Evolutionary conservation across 129 eudicot species (phyloP), one percentile per base, ranked within the genome.

Genomic region (Flaveria trinervia): DNA sequence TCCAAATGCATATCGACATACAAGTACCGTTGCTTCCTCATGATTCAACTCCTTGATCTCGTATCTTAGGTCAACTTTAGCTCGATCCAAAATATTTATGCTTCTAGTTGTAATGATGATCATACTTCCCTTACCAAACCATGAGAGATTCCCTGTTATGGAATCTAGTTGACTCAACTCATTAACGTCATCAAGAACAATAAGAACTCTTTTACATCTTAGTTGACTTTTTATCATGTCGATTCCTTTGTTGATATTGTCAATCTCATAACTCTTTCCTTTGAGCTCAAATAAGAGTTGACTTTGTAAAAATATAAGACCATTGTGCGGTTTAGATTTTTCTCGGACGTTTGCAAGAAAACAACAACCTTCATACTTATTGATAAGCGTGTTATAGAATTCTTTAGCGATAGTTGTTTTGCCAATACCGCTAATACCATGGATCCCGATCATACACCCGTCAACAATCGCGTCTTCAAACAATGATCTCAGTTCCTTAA

Each of bases 381-480:
- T 10, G 6, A 22, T 2, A 59, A 59, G 15, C 3, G 65, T 59
- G 9, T 59, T 59, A 59, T 59, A 59, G 1, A 59, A 59, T 10
- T 59, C 65, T 59, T 59, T 59, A 59, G 6, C 65, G 5, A 59
- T 59, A 59, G 65, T 59, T 22, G 65, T 59, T 59, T 59, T 59
- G 33, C 65, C 65, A 59, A 59, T 59, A 30, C 65, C 65, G 28
- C 30, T 59, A 59, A 59, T 10, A 59, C 65, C 65, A 22, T 59
- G 65, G 36, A 59, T 22, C 65, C 65, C 36, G 28, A 59, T 59
- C 5, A 59, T 10, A 59, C 65, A 59, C 14, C 65, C 65, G 7
- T 4, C 30, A 59, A 22, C 36, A 59, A 59, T 1, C 36, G 15
- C 15, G 6, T 22, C 65, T 59, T 59, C 25, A 30, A 22, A 7